phyloP scores from a whole-genome alignment of 805 yeast genomes.

The Barnettozyma botsteinii region DNA sequence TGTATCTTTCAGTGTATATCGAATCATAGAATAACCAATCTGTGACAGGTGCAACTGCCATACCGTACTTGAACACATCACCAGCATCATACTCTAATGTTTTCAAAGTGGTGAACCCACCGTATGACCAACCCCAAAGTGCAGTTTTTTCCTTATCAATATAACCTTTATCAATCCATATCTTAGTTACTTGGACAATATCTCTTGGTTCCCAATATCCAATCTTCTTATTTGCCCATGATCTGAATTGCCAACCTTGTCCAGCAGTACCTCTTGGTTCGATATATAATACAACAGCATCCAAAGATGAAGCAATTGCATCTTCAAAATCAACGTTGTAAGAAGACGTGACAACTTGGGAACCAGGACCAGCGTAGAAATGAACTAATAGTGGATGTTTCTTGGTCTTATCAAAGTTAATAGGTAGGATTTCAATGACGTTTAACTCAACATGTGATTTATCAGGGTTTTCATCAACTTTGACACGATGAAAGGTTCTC shows the following conservation, averaged over 20 bases:
- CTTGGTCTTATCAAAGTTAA: constrained; percentile 50
- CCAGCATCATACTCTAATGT: constrained; percentile 78
- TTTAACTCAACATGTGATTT: constrained; percentile 45
- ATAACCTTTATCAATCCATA: constrained; percentile 42
- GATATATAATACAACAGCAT: constrained; percentile 84
- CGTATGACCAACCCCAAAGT: constrained; percentile 98
- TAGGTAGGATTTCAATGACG: constrained; percentile 71
- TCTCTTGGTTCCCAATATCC: constrained; percentile 84
- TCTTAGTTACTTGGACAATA: constrained; percentile 73
- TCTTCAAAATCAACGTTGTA: constrained; percentile 65
- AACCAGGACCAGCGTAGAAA: constrained; percentile 97
- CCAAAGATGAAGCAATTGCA: constrained; percentile 65
- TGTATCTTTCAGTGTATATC: constrained; percentile 89
- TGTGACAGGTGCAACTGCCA: constrained; percentile 97
- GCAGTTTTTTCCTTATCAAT: constrained; percentile 67
- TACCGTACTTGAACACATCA: constrained; percentile 74
- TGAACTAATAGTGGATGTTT: constrained; percentile 79
- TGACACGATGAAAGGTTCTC: constrained; percentile 40
- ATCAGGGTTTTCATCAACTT: constrained; percentile 41
- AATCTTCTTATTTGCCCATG: constrained; percentile 70
- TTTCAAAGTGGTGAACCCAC: constrained; percentile 89
- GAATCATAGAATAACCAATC: constrained; percentile 92
- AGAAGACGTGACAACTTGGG: constrained; percentile 65
- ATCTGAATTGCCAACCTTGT: constrained; percentile 72
- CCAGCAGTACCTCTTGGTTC: constrained; percentile 98